Base-by-base conservation (phyloP, 1,284 basidiomycete genomes). In the Sanghuangporus baumii region DNA sequence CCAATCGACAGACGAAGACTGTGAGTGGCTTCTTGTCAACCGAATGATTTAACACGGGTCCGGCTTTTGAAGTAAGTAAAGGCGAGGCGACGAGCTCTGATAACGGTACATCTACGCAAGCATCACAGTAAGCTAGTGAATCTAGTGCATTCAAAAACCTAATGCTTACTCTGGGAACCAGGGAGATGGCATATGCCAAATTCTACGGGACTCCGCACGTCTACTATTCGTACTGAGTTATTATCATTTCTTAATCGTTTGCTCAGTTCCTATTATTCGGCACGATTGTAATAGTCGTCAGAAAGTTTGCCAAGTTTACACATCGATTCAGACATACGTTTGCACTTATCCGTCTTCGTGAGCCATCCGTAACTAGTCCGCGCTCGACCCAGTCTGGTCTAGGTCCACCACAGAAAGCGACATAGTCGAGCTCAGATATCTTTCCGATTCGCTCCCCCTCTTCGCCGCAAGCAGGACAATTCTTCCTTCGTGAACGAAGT, bases 121-220 rank as follows among this genome's bases (percentile, higher is more conserved):
- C 40, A 51, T 26, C n/a, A 38, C 34, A 3, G 6, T 34, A 18
- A 18, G n/a, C 14, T 12, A 14, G 16, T 23, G 40, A 12, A 26
- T 34, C 1, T 8, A 47, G 50, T 3, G n/a, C 38, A 34, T n/a
- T 46, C 37, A 31, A 34, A n/a, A 40, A 46, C 23, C 31, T n/a
- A n/a, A 2, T 26, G 78, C 88, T 69, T 66, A 96, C 95, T 95
- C 60, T 74, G 81, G 4, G 93, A 93, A 0, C 78, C 78, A 2
- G 89, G 86, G 23, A 98, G 73, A 59, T 86, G 84, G 66, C 94
- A 95, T 47, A 99, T 98, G 0, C 87, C 89, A 72, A 88, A 98
- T 74, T 98, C 96, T 0, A 83, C 84, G 38, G 77, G 74, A 1
- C 93, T 84, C 16, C 97, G 82, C 6, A 97, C 94, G 69, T 99